phyloP scores from a whole-genome alignment of 1,284 basidiomycete species.

The Boletus hoseneyae region DNA sequence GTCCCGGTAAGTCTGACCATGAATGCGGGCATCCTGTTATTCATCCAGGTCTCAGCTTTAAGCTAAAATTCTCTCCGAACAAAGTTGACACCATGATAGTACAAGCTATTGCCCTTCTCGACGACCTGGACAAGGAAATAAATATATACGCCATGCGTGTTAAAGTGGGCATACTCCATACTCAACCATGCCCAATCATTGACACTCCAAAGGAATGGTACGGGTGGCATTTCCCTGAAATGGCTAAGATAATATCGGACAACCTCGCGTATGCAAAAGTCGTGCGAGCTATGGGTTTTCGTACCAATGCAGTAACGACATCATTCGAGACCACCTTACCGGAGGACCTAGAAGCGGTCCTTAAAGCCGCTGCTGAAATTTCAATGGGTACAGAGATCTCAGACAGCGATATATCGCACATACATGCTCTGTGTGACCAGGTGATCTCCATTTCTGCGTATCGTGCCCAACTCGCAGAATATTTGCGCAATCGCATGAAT shows the following conservation, averaged over 20 bases:
- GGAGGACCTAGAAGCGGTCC: slow-evolving; percentile 88
- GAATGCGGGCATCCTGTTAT: slow-evolving; percentile 5
- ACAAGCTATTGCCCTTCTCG: slow-evolving; percentile 96
- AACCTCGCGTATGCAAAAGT: slow-evolving; percentile 96
- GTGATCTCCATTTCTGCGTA: slow-evolving; percentile 95
- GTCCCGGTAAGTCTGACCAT: slow-evolving; percentile 58
- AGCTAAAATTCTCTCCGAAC: slow-evolving; percentile 99
- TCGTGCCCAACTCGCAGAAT: slow-evolving; percentile 90
- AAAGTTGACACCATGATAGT: slow-evolving; percentile 99
- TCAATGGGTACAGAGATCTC: slow-evolving; percentile 99
- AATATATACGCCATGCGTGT: slow-evolving; percentile 99
- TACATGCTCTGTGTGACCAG: slow-evolving; percentile 94
- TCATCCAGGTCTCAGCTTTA: slow-evolving; percentile 64
- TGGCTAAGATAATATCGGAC: slow-evolving; percentile 97
- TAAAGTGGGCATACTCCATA: slow-evolving; percentile 60
- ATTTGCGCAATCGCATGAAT: slow-evolving; percentile 95
- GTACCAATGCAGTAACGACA: slow-evolving; percentile 86
- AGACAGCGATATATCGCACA: slow-evolving; percentile 92
- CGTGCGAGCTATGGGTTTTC: slow-evolving; percentile 88
- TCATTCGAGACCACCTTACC: slow-evolving; percentile 90
- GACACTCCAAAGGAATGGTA: slow-evolving; percentile 86
- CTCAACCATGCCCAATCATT: not conserved
- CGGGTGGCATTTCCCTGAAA: slow-evolving; percentile 99
- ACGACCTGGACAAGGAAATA: slow-evolving; percentile 99
- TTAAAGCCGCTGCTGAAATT: slow-evolving; percentile 92